These are phyloP conservation scores for Thermochaetoides thermophila DNA, from an alignment of 495 filamentous ascomycete genomes.

Conservation along the genomic window DNA sequence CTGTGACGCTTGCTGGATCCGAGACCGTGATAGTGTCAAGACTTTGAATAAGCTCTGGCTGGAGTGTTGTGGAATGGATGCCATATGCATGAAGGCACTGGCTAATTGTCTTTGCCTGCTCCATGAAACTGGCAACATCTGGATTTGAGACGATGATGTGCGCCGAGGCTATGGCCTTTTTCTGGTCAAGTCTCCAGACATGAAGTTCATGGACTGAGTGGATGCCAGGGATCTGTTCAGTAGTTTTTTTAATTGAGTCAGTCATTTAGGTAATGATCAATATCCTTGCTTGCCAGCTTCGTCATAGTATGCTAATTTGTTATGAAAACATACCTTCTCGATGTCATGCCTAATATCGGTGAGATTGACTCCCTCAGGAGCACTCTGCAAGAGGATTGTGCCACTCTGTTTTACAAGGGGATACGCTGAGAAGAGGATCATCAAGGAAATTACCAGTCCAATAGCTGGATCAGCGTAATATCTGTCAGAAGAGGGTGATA, in stretches of 20 bases:
- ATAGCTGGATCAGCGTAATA: slow-evolving; percentile 74
- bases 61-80: slow-evolving; percentile 83
- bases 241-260: slow-evolving; percentile 27
- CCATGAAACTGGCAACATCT: slow-evolving; percentile 55
- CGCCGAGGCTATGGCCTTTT: slow-evolving; percentile 74
- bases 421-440: slow-evolving; percentile 75
- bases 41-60: slow-evolving; percentile 60
- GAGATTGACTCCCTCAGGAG: slow-evolving; percentile 58
- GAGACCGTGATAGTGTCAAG: too few species aligned
- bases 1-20: too few species aligned
- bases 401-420: slow-evolving; percentile 79
- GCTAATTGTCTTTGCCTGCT: slow-evolving; percentile 55
- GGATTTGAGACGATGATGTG: slow-evolving; percentile 64
- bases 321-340: too few species aligned
- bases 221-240: not conserved
- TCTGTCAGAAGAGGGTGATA: slow-evolving; percentile 36
- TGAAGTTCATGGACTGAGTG: slow-evolving; percentile 26
- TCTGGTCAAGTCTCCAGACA: slow-evolving; percentile 83
- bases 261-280: not conserved
- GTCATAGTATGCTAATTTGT: too few species aligned
- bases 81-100: slow-evolving; percentile 84
- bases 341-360: slow-evolving; percentile 86
- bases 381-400: slow-evolving; percentile 79
- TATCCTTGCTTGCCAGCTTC: too few species aligned
- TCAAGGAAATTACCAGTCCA: slow-evolving; percentile 69